These are phyloP conservation scores for Pilasporangium apinafurcum DNA, from an alignment of 352 stramenopile species.

Conservation along the genomic window DNA sequence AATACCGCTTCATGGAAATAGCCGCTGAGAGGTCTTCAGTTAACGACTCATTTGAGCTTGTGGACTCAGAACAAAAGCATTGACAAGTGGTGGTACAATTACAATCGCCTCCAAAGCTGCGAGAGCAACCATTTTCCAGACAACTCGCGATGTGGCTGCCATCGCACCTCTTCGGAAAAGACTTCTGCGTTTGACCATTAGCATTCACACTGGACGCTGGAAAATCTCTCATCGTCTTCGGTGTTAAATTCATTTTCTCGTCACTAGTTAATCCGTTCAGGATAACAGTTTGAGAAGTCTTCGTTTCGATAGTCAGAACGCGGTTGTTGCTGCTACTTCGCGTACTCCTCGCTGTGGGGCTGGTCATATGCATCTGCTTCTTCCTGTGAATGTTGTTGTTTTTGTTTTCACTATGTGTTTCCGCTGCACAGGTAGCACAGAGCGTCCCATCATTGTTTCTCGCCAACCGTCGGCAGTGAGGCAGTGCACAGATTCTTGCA, in stretches of 20 bases:
- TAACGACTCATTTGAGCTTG: too few species aligned
- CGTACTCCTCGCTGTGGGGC: too few species aligned
- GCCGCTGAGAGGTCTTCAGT: not conserved
- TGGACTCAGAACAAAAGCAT: conserved; percentile 22
- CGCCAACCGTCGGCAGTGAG: conserved; percentile 62
- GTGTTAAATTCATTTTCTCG: too few species aligned
- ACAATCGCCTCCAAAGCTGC: conserved; percentile 55
- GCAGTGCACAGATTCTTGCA: conserved; percentile 36
- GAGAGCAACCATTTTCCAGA: conserved; percentile 57
- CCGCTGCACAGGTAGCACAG: conserved; percentile 34
- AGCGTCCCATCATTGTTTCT: conserved; percentile 27
- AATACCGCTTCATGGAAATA: conserved; percentile 16
- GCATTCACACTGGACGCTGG: too few species aligned
- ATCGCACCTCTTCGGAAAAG: conserved; percentile 11
- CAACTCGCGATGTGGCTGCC: conserved; percentile 40
- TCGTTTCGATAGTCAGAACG: too few species aligned
- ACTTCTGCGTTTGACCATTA: too few species aligned
- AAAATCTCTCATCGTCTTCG: too few species aligned
- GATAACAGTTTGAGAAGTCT: too few species aligned
- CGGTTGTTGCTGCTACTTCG: too few species aligned
- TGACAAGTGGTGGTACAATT: conserved; percentile 50
- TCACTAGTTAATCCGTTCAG: too few species aligned
- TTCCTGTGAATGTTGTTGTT: not conserved
- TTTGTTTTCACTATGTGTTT: not conserved
- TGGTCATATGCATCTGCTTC: too few species aligned